Base-by-base conservation (phyloP, 768 basidiomycete species). In the Rhodosporidiobolus odoratus region DNA sequence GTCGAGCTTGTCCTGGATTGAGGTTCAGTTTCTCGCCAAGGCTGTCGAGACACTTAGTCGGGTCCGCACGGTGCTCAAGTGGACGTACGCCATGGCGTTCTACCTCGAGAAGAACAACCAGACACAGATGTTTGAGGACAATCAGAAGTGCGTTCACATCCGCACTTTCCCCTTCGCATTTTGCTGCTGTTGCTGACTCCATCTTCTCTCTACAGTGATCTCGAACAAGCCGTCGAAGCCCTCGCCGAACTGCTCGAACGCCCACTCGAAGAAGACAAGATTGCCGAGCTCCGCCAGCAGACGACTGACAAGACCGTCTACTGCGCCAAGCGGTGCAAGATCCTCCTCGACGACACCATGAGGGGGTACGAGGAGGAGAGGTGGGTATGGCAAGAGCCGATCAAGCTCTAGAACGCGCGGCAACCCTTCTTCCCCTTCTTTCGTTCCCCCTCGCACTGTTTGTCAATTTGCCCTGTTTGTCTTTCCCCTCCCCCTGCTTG, bases 1-100 rank as follows among this genome's bases (percentile, higher is more conserved):
- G 17, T 92, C 91, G 3, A 84, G 87, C 65, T 81, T 99, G 47
- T 93, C 92, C 3, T 99, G 96, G 96, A 99, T 99, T 75, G 94
- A 99, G 81, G 93, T 88, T 38, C 95, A 98, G 81, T 99, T 99
- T 81, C 94, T 96, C 85, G 93, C 92, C 84, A 94, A 94, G 80
- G 96, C 96, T 1, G 94, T 97, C 7, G 96, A 97, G 77, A 89
- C 89, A 79, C 58, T 75, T 25, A 56, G 67, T 13, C 65, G 65
- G 64, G 91, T 96, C 81, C 87, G 96, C 35, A 90, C 87, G 83
- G 97, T 95, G 47, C 86, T 99, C 68, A 98, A 97, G 81, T 99
- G 96, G 95, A 97, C 95, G 19, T 99, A 99, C 76, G 90, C 92
- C 4, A 97, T 99, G 95, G 95, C 94, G 37, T 99, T 92, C 82